Conservation (phyloP, 1,284 basidiomycete species). For the Cutaneotrichosporon daszewskae region DNA sequence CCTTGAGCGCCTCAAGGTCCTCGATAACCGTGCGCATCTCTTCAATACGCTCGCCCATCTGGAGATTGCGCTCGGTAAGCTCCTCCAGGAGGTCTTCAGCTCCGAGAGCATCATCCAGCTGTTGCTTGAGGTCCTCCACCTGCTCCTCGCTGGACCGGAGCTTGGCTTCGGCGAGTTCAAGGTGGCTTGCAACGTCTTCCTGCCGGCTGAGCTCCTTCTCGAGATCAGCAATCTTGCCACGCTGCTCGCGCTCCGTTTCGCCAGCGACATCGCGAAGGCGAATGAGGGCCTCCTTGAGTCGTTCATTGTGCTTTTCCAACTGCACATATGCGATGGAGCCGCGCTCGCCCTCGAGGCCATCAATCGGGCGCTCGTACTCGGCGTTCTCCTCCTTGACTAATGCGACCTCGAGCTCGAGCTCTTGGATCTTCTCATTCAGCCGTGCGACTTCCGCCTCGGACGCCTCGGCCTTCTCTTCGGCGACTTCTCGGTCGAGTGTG, state of each 20-base stretch:
- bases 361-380: slow-evolving; percentile 48
- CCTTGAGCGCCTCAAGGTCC: slow-evolving; percentile 90
- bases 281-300: slow-evolving; percentile 88
- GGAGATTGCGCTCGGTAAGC: slow-evolving; percentile 88
- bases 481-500: slow-evolving; percentile 93
- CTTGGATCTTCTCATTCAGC: slow-evolving; percentile 69
- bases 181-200: slow-evolving; percentile 53
- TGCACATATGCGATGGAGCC: slow-evolving; percentile 79
- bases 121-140: slow-evolving; percentile 87
- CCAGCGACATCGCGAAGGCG: slow-evolving; percentile 81
- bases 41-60: slow-evolving; percentile 87
- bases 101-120: slow-evolving; percentile 87
- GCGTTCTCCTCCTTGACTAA: slow-evolving; percentile 60
- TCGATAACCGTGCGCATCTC: slow-evolving; percentile 93
- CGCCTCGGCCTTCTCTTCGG: slow-evolving; percentile 84
- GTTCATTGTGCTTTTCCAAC: slow-evolving; percentile 91
- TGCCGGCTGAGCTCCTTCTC: slow-evolving; percentile 68
- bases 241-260: slow-evolving; percentile 80
- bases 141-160: slow-evolving; percentile 79
- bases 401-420: slow-evolving; percentile 75
- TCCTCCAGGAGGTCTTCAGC: slow-evolving; percentile 95
- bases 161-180: slow-evolving; percentile 71
- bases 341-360: slow-evolving; percentile 50
- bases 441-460: slow-evolving; percentile 71
- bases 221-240: slow-evolving; percentile 73